Evolutionary conservation across 2,329 filamentous ascomycete species (phyloP).

Genomic region (Neurospora crassa): DNA sequence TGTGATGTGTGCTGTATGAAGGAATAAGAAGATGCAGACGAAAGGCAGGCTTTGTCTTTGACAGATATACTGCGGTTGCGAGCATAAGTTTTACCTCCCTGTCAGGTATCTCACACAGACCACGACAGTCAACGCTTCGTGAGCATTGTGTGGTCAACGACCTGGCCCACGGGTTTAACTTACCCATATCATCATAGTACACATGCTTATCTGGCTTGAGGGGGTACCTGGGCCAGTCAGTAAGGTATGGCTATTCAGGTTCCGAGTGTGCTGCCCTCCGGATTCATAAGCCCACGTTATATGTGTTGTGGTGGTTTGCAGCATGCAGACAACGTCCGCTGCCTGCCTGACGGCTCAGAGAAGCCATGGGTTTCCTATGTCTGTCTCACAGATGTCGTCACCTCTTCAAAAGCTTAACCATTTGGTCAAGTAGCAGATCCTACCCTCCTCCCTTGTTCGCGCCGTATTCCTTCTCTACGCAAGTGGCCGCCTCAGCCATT

Average conservation of each 20-base stretch:
- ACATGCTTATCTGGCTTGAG: neutral
- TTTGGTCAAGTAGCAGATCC: neutral
- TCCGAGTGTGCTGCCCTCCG: neutral
- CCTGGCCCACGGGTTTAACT: no score
- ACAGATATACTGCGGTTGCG: no score
- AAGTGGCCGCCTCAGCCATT: conserved; percentile 7
- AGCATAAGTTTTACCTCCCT: no score
- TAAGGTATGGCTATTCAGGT: neutral
- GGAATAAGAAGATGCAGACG: neutral
- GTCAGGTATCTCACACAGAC: no score
- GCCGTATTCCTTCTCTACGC: neutral
- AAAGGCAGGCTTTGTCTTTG: neutral
- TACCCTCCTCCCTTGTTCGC: neutral
- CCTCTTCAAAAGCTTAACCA: neutral
- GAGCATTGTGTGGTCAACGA: no score
- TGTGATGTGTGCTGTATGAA: neutral
- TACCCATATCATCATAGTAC: no score
- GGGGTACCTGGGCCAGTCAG: neutral
- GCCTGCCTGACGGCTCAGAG: neutral
- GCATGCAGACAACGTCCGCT: neutral
- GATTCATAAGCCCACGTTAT: neutral
- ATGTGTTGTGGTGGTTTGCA: neutral
- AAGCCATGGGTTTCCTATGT: neutral
- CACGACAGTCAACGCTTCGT: no score
- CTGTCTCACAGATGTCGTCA: neutral